Evolutionary conservation across 768 basidiomycete species (phyloP).

Genomic region (Coprinopsis marcescibilis): DNA sequence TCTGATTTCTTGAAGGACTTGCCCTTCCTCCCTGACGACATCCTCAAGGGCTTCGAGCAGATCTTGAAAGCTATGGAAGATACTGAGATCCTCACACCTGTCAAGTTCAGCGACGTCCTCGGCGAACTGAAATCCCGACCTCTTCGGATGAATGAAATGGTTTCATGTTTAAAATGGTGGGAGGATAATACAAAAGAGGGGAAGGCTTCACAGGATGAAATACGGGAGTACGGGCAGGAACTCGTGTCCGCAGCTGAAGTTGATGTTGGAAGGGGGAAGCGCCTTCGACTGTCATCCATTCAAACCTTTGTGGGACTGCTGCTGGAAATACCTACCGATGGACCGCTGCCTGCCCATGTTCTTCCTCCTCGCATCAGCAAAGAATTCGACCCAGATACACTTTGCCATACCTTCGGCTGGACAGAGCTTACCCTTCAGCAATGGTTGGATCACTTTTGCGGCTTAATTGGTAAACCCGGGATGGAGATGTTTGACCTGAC

Average conservation of each 20-base stretch:
- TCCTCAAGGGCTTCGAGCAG: constrained; percentile 47
- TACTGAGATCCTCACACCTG: constrained; percentile 61
- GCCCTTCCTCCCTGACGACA: constrained; percentile 62
- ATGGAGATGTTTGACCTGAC: constrained; percentile 56
- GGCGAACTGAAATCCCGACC: constrained; percentile 67
- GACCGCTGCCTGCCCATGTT: constrained; percentile 69
- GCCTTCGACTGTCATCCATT: constrained; percentile 64
- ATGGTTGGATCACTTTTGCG: constrained; percentile 68
- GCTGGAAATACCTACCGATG: constrained; percentile 51
- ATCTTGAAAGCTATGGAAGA: constrained; percentile 59
- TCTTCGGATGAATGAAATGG: constrained; percentile 63
- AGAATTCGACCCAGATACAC: constrained; percentile 43
- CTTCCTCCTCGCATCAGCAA: constrained; percentile 65
- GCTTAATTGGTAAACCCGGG: constrained; percentile 32
- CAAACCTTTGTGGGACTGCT: constrained; percentile 66
- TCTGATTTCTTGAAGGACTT: constrained; percentile 71
- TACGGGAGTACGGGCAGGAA: constrained; percentile 43
- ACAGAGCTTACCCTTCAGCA: constrained; percentile 66
- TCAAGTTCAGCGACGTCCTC: constrained; percentile 80
- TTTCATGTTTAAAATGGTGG: constrained; percentile 91
- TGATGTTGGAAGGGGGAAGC: constrained; percentile 37
- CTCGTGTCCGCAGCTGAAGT: constrained; percentile 72
- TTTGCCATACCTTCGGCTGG: constrained; percentile 66
- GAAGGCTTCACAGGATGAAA: constrained; percentile 26
- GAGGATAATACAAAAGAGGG: constrained; percentile 17